Conservation (phyloP, 371 early-diverging fungal genomes). For the Neoconidiobolus thromboides region DNA sequence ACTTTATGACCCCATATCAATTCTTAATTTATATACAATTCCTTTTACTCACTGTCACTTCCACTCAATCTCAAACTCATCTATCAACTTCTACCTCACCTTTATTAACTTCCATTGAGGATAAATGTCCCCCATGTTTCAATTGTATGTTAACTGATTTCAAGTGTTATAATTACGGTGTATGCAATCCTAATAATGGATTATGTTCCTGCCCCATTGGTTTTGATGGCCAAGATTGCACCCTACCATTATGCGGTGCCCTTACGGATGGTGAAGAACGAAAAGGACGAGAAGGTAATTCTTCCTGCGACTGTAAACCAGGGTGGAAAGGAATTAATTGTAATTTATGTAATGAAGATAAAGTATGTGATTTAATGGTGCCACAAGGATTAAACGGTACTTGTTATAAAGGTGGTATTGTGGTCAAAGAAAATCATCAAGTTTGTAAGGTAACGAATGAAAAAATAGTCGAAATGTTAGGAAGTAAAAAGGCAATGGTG, state of each 20-base stretch:
- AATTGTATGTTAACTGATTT: slow-evolving; percentile 57
- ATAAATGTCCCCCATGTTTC: slow-evolving; percentile 65
- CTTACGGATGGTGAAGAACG: slow-evolving; percentile 44
- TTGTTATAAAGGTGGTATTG: slow-evolving; percentile 60
- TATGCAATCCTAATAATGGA: slow-evolving; percentile 56
- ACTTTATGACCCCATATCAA: too few species aligned
- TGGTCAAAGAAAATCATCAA: slow-evolving; percentile 57
- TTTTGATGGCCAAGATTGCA: slow-evolving; percentile 80
- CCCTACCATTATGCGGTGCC: slow-evolving; percentile 39
- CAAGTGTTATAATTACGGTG: slow-evolving; percentile 58
- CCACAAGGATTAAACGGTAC: slow-evolving; percentile 54
- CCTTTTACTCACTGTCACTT: too few species aligned
- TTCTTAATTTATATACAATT: too few species aligned
- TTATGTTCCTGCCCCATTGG: slow-evolving; percentile 70
- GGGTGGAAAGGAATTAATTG: slow-evolving; percentile 89
- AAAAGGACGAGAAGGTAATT: slow-evolving; percentile 22
- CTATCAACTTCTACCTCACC: too few species aligned
- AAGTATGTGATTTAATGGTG: slow-evolving; percentile 52
- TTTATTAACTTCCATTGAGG: too few species aligned
- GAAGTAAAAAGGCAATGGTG: slow-evolving; percentile 39
- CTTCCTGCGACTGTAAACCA: slow-evolving; percentile 51
- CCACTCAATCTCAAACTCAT: too few species aligned
- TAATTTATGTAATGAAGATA: slow-evolving; percentile 59
- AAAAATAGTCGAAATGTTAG: slow-evolving; percentile 36
- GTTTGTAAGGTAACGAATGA: slow-evolving; percentile 76